Evolutionary conservation across 345 rosid genomes (phyloP), one percentile per base, ranked within the genome.

Genomic region (Corchorus capsularis): DNA sequence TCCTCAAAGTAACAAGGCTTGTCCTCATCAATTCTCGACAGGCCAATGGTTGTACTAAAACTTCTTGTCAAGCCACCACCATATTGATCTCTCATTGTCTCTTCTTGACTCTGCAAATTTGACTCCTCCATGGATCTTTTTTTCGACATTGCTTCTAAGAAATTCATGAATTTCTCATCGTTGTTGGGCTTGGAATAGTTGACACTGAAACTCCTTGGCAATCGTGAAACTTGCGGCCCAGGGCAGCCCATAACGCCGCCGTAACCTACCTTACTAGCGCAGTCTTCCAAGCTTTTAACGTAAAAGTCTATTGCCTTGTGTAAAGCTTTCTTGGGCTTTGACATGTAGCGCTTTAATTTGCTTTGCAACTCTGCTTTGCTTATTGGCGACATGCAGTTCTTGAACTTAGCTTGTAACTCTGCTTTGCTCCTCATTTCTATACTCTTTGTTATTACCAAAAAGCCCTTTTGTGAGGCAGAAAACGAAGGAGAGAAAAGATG

Each of bases 261-360:
- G 22, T 64, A 17, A 39, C 61, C 19, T 32, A 77, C 52, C 45
- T 57, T 79, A 34, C 47, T 69, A 6, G 75, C 77, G 9, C 75
- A 78, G 6, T 72, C 73, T 72, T 65, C 57, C 80, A 69, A 62
- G 53, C 78, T 20, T 39, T 78, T 78, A 16, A 75, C 47, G 61
- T 78, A 83, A 0, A 80, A 80, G 56, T 63, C 80, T 73, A 55
- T 75, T 6, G 76, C 78, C 73, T 72, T 75, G 74, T 39, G 49
- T 19, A 83, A 63, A 55, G 66, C 47, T 73, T 16, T 72, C 43
- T 39, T 50, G 49, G 82, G 79, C 54, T 74, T 71, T 49, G 47
- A 71, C 56, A 78, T 19, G 32, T 35, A 67, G 49, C 52, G 65
- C 45, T 50, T 47, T 7, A 78, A 39, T 59, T 63, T 49, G n/a